Evolutionary conservation across 129 eudicot genomes (phyloP), one percentile per base, ranked within the genome.

Genomic region (Apium graveolens): DNA sequence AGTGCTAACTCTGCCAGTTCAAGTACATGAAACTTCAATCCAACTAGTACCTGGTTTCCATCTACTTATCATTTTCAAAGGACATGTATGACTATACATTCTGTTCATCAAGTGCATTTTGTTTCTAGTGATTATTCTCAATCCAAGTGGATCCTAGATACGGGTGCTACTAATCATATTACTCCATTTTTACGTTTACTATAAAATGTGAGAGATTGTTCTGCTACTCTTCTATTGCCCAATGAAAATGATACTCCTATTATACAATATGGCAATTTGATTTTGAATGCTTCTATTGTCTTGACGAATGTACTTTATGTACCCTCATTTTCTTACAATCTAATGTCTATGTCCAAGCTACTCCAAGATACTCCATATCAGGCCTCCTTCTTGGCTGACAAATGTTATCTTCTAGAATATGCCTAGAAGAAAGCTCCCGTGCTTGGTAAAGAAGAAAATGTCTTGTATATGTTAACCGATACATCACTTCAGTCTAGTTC

Each of bases 401-500:
- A 48, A 48, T 48, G 55, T 3, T 48, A 17, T 48, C 55, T 48
- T 1, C 24, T 14, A 24, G 55, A 48, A 1, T 4, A 1, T 13
- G 4, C 4, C 18, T 13, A 0, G 20, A 46, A 11, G 20, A 46
- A 14, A 4, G 16, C 7, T 2, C 5, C 5, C 7, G 42, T 3
- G 0, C 42, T 39, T 4, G 42, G 42, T 39, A 39, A 4, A 3
- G 42, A 39, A 5, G 7, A 39, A 3, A 6, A 6, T 4, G 46
- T 12, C 0, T 43, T 43, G 46, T 43, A 43, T 43, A 0, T 43
- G 13, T 2, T 43, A 5, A 4, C 42, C 5, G 7, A 39, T 4
- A n/a, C n/a, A n/a, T n/a, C n/a, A n/a, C 0, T 5, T 39, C 0
- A 5, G 0, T 3, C 42, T 39, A 0, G 13, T 1, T 9, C 14